Evolutionary conservation across 78 protist genomes (phyloP), one percentile per base, ranked within the genome.

Genomic region (Emiliania huxleyi): DNA sequence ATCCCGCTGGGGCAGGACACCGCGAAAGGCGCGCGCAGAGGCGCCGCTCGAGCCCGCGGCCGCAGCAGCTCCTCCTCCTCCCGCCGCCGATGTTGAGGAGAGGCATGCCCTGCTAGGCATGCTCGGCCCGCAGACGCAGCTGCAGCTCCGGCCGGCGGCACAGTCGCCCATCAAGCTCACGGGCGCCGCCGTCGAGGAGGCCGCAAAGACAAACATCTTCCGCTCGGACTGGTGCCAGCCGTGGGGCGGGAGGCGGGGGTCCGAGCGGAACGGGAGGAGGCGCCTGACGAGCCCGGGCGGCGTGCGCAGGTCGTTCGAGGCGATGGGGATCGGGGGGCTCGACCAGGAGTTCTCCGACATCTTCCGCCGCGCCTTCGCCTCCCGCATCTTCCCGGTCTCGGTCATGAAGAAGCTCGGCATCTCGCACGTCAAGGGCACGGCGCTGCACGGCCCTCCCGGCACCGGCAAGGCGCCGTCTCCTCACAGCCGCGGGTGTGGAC

Each of bases 331-430:
- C 3, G 89, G 71, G 71, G 99, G 99, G 52, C 94, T 99, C 42
- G 99, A 98, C 93, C 26, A 26, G 1, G 99, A 99, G 93, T 97
- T 98, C 79, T 52, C 89, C 44, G 97, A 94, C 84, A 98, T 99
- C 75, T 98, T 99, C 96, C 96, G 99, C 45, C 96, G 99, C n/a
- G 99, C 99, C 23, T 98, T 99, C 55, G 99, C 99, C 19, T 97
- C 99, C 8, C 97, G 99, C 46, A 95, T 98, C 40, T 97, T 97
- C 90, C 99, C 99, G 42, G 49, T 52, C 62, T 77, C 93, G 21
- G 45, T 98, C 37, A 90, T 98, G 21, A 84, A 94, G 92, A 85
- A 97, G 89, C 94, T 99, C 48, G 99, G 99, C 56, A 95, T 98
- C 38, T 62, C 37, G 89, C 99, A 99, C 97, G 99, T 98, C 40